These are phyloP conservation scores for Sarocladium oryzae DNA, from an alignment of 2,329 filamentous ascomycete genomes.

Conservation along the genomic window DNA sequence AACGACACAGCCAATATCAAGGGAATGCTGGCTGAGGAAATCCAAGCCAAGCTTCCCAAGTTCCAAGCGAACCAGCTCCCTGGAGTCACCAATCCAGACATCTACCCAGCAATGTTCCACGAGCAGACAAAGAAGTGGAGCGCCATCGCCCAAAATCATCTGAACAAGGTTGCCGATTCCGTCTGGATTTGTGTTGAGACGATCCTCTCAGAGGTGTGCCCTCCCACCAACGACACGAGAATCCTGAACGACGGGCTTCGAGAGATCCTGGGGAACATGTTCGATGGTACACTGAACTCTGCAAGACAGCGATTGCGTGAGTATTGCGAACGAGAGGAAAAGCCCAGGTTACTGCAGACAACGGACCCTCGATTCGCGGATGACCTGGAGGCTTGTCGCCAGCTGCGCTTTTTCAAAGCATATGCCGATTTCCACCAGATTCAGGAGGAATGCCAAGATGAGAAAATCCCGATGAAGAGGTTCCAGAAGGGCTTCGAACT, in stretches of 20 bases:
- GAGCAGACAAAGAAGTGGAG: constrained; percentile 27
- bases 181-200: constrained; percentile 14
- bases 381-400: constrained; percentile 16
- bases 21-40: constrained; percentile 10
- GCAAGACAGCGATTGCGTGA: neutral
- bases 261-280: constrained; percentile 9
- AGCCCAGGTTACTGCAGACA: constrained; percentile 16
- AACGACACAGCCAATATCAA: too few relatives aligned
- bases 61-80: constrained; percentile 25
- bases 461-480: neutral
- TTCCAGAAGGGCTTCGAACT: constrained; percentile 10
- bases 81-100: constrained; percentile 25
- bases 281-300: neutral
- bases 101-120: constrained; percentile 23
- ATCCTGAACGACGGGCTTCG: constrained; percentile 16
- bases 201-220: constrained; percentile 16
- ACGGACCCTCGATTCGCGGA: constrained; percentile 18
- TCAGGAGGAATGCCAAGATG: neutral
- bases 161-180: constrained; percentile 15
- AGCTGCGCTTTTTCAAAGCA: constrained; percentile 15
- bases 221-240: constrained; percentile 1
- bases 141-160: constrained; percentile 18
- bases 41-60: constrained; percentile 18
- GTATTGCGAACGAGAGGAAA: constrained; percentile 11
- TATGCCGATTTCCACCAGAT: neutral